Conservation (phyloP, 306 rosid species). For the Rosa multiflora region DNA sequence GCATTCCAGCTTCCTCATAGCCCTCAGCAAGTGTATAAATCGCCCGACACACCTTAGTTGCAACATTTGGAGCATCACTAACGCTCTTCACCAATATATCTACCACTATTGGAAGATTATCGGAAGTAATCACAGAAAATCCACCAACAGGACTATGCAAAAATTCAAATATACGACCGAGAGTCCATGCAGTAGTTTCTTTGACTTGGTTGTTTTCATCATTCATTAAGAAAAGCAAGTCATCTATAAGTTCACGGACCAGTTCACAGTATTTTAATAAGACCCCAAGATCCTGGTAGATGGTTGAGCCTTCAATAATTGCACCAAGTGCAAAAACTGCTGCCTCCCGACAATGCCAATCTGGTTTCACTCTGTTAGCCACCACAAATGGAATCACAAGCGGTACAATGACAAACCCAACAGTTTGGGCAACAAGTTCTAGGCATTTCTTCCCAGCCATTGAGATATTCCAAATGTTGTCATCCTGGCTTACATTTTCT, state of each 20-base stretch:
- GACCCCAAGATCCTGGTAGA: not conserved
- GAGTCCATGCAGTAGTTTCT: conserved; percentile 42
- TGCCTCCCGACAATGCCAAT: conserved; percentile 39
- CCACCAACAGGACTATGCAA: conserved; percentile 32
- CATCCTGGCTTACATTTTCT: conserved; percentile 32
- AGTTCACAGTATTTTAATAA: not conserved
- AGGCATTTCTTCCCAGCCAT: conserved; percentile 42
- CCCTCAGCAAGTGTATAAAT: conserved; percentile 35
- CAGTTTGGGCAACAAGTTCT: conserved; percentile 32
- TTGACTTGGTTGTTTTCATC: conserved; percentile 38
- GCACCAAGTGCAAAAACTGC: conserved; percentile 37
- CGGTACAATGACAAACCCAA: conserved; percentile 29
- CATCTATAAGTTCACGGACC: conserved; percentile 25
- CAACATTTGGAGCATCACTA: conserved; percentile 29
- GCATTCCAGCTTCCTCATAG: conserved; percentile 28
- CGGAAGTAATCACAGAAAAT: conserved; percentile 27
- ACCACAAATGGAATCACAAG: conserved; percentile 38
- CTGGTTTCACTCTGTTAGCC: conserved; percentile 30
- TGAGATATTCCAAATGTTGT: conserved; percentile 33
- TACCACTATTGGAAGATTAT: conserved; percentile 22
- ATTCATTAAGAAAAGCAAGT: conserved; percentile 25
- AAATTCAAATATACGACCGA: conserved; percentile 35
- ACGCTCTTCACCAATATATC: conserved; percentile 30
- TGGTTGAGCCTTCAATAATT: conserved; percentile 32
- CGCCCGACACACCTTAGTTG: conserved; percentile 37